Conservation (phyloP, 345 rosid species). For the Eucalyptus sp. region DNA sequence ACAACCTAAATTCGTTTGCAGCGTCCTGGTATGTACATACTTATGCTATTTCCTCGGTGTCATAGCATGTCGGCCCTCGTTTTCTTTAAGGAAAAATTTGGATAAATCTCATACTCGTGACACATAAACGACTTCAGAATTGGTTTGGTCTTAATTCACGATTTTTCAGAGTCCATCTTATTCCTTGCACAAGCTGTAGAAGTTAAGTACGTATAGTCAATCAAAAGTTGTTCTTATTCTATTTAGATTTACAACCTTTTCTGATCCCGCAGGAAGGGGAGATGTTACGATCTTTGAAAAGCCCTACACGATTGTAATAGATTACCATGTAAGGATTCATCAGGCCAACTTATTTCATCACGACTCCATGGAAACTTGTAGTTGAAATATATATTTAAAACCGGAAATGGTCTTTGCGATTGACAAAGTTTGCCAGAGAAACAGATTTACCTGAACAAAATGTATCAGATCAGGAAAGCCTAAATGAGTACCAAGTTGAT, state of each 20-base stretch:
- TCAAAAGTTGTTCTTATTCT: neutral
- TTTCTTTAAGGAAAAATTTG: neutral
- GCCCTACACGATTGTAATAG: neutral
- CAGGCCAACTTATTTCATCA: neutral
- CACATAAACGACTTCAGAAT: neutral
- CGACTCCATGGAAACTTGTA: neutral
- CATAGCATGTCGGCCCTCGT: neutral
- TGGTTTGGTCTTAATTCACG: neutral
- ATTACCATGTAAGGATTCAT: neutral
- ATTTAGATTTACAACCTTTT: neutral
- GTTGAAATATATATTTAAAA: neutral
- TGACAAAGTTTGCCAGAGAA: neutral
- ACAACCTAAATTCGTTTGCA: constrained; percentile 7
- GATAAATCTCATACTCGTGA: neutral
- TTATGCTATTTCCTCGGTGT: neutral
- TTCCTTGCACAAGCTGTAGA: neutral
- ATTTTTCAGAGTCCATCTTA: neutral
- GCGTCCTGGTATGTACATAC: constrained; percentile 6
- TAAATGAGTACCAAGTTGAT: neutral
- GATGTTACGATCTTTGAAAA: neutral
- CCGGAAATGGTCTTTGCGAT: neutral
- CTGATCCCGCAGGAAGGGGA: neutral
- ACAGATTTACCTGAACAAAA: neutral
- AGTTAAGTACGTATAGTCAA: neutral
- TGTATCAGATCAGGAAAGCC: neutral